phyloP scores from a whole-genome alignment of 1,284 basidiomycete species.

The Ustilago sp. region DNA sequence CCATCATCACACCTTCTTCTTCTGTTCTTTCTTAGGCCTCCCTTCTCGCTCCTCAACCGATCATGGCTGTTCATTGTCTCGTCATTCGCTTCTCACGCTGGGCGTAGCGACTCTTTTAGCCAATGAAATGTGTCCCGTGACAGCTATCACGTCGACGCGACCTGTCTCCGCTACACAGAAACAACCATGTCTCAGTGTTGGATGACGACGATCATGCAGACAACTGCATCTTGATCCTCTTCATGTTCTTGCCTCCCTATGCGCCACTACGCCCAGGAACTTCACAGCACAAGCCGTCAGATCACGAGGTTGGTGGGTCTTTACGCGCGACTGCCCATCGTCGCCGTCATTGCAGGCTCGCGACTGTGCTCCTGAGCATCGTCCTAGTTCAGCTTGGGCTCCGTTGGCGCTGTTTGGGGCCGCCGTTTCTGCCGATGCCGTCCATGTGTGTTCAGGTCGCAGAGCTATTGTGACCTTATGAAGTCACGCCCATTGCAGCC shows the following conservation, averaged over 20 bases:
- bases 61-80: background rate
- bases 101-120: no score
- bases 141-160: background rate
- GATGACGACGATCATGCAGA: background rate
- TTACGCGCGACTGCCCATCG: no score
- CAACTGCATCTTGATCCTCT: background rate
- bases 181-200: background rate
- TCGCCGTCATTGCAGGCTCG: no score
- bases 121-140: no score
- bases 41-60: background rate
- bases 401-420: no score
- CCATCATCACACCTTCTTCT: background rate
- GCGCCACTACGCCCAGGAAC: background rate
- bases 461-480: background rate
- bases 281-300: background rate
- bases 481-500: background rate
- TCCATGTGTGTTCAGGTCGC: background rate
- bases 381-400: no score
- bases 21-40: background rate
- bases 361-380: no score
- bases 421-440: background rate
- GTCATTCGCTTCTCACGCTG: background rate
- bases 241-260: background rate
- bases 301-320: no score
- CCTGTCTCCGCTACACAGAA: background rate